Evolutionary conservation across 2,329 filamentous ascomycete species (phyloP), one percentile per base, ranked within the genome.

Genomic region (Pseudophaeomoniella oleicola): DNA sequence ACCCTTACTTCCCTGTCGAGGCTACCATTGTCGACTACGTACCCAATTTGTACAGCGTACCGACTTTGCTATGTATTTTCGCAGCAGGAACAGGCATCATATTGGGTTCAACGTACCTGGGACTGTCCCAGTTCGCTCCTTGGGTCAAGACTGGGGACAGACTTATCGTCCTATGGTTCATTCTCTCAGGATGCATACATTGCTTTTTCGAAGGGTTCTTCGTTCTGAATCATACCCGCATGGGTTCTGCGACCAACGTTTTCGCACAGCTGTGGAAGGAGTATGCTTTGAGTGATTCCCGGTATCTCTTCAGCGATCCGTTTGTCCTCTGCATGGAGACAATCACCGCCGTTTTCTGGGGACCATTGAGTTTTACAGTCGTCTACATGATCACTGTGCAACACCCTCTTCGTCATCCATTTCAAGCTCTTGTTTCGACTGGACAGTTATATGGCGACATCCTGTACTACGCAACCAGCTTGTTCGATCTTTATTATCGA

Each of bases 221-320:
- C 53, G 68, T 86, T 43, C 56, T 72, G 44, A 75, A 87, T 53
- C 79, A 83, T 54, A 58, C 63, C 15, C 63, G 60, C 16, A 68
- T 94, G 53, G 73, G 76, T 0, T 63, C 70, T 9, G 73, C 73
- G 41, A 78, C 85, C 53, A 75, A 78, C 37, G 60, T 90, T 5
- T 79, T 87, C 39, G 83, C 79, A 2, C 84, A 94, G 62, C 65
- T 93, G 32, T 94, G 86, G 86, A 94, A 94, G 54, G 86, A 94
- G 58, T 94, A 94, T 54, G 71, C 82, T 3, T 68, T 87, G 19
- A 87, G 82, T 2, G 86, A 94, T 60, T 92, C 85, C 37, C 71
- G 86, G 31, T 94, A 94, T 52, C 63, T 94, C 47, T 86, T 79
- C 2, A 75, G 77, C 13, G 81, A 90, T 51, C 70, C 78, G 1